A percentile compares a stretch with the other conserved stretches of the same genome.
phyloP scores from a whole-genome alignment of 2,329 filamentous ascomycete species.

The Fusarium zealandicum region DNA sequence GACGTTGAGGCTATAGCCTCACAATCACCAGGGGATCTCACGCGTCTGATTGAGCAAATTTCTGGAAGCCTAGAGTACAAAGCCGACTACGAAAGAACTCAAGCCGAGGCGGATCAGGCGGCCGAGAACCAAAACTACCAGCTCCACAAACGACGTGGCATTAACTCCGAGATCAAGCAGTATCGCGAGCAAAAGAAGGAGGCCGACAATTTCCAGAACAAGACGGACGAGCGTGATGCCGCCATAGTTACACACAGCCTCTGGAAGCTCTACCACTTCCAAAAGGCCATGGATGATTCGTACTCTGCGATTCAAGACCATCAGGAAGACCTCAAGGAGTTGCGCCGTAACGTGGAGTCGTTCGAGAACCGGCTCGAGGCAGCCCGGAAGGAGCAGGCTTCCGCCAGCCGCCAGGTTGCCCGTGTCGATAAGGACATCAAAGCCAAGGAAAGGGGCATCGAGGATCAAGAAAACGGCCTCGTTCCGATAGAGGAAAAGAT shows the following conservation, averaged over 20 bases:
- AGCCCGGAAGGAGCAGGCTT: constrained; percentile 82
- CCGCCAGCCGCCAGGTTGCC: constrained; percentile 76
- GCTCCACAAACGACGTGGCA: constrained; percentile 86
- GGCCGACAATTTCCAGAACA: constrained; percentile 90
- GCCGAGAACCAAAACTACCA: constrained; percentile 89
- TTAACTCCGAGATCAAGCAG: constrained; percentile 97
- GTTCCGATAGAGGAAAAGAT: constrained; percentile 95
- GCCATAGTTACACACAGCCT: constrained; percentile 92
- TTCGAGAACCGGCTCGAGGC: constrained; percentile 82
- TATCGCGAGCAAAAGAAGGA: constrained; percentile 97
- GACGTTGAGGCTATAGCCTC: constrained; percentile 96
- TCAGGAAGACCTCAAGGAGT: constrained; percentile 93
- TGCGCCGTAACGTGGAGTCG: constrained; percentile 84
- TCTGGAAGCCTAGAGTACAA: constrained; percentile 96
- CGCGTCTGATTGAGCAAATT: constrained; percentile 94
- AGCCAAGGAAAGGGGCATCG: constrained; percentile 83
- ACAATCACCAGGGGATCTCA: constrained; percentile 92
- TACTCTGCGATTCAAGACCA: constrained; percentile 89
- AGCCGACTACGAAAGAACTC: constrained; percentile 89
- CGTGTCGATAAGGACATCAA: constrained; percentile 88
- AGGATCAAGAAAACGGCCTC: constrained; percentile 83
- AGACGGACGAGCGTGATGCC: constrained; percentile 87
- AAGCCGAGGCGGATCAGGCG: constrained; percentile 84
- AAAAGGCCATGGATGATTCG: constrained; percentile 91
- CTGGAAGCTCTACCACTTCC: constrained; percentile 97